Evolutionary conservation across 1,284 basidiomycete genomes (phyloP), one percentile per base, ranked within the genome.

Genomic region (Ustilago loliicola): DNA sequence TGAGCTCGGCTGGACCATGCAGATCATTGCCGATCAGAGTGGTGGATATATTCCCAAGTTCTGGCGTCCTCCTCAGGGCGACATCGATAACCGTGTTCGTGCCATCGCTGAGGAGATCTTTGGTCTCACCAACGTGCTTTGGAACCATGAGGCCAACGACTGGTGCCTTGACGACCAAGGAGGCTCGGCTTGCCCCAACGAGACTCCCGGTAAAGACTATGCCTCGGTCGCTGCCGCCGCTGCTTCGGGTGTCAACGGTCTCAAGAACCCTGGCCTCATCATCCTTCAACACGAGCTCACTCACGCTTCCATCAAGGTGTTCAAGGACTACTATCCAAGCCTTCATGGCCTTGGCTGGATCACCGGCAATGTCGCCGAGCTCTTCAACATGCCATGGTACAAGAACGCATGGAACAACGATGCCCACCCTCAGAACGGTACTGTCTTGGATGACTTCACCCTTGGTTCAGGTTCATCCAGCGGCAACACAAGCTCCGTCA

Each of bases 1-100:
- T 21, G 95, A 97, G 87, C 89, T 98, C 54, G 95, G 93, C 48
- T 98, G 94, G 93, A 94, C 94, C 63, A 92, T 92, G 77, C 91
- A 94, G 88, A 78, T 92, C 64, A 96, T 98, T 87, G 90, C 91
- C 81, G 64, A 81, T 54, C 62, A 79, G 48, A 80, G 81, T 76
- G 75, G 79, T n/a, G 84, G 84, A 38, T 80, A 85, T 50, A 77
- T 80, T n/a, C 82, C 83, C 32, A 79, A 72, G 47, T 88, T 93
- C 68, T 81, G 80, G 77, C 76, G 81, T 7, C 83, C 84, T n/a
- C 84, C 85, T 27, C 83, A 86, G 62, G 84, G 83, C 40, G 84
- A 86, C 60, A 66, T 85, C 25, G 85, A 86, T 74, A 84, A 87
- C 68, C 83, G 85, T 45, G 84, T 85, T 21, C 80, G 83, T 56